Evolutionary conservation across 179 eudicot species (phyloP).

Genomic region (Patellifolia procumbens): DNA sequence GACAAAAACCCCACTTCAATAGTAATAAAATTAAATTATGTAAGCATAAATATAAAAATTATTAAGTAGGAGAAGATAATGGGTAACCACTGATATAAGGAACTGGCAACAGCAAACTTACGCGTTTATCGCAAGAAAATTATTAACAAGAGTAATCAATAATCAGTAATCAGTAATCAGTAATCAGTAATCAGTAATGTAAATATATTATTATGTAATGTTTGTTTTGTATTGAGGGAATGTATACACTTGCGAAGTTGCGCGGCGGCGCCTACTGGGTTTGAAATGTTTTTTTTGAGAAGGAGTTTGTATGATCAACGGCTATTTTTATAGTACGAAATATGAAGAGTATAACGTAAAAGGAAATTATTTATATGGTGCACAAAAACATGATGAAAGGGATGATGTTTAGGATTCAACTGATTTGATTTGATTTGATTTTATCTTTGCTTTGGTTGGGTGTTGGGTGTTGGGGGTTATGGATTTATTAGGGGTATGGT

Average conservation of each 20-base stretch:
- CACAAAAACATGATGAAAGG: neutral
- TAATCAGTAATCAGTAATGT: too few relatives aligned
- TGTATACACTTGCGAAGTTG: constrained; percentile 3
- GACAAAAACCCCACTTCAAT: constrained; percentile 1
- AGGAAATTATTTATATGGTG: too few relatives aligned
- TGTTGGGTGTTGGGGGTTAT: too few relatives aligned
- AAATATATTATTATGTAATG: neutral
- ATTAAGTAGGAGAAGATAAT: constrained; percentile 16
- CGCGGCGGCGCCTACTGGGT: constrained; percentile 27
- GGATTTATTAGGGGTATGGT: too few relatives aligned
- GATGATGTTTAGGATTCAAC: constrained; percentile 6
- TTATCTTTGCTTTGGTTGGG: too few relatives aligned
- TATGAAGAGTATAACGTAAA: too few relatives aligned
- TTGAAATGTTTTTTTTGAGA: neutral
- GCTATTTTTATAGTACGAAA: constrained; percentile 15
- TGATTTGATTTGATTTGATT: too few relatives aligned
- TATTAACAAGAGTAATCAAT: too few relatives aligned
- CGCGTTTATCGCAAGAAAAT: constrained; percentile 13
- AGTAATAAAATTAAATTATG: too few relatives aligned
- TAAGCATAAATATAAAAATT: too few relatives aligned
- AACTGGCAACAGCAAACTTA: constrained; percentile 15
- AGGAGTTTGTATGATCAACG: constrained; percentile 5
- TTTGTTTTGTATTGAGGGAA: neutral
- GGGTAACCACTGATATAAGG: constrained; percentile 14
- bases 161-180: too few relatives aligned